Evolutionary conservation across 345 rosid genomes (phyloP).

Genomic region (Gossypium raimondii): DNA sequence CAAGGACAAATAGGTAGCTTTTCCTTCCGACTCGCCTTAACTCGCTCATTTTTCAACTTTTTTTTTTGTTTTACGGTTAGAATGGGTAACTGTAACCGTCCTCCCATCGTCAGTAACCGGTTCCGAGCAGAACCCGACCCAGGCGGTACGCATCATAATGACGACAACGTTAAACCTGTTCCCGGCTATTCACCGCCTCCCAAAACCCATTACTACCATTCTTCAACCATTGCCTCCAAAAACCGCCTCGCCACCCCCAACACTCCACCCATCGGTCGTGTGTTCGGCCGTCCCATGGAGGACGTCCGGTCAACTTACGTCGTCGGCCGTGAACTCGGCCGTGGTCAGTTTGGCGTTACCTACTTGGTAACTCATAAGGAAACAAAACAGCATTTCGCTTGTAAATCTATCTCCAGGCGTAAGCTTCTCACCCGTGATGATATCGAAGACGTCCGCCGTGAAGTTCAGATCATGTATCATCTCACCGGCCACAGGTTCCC

Average conservation of each 20-base stretch:
- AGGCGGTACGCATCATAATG: slow-evolving; percentile 15
- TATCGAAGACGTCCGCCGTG: slow-evolving; percentile 86
- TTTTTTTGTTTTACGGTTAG: slow-evolving; percentile 1
- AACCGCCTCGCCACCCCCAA: slow-evolving; percentile 29
- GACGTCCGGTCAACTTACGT: slow-evolving; percentile 49
- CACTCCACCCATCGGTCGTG: slow-evolving; percentile 53
- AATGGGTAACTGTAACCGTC: slow-evolving; percentile 61
- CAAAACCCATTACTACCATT: slow-evolving; percentile 26
- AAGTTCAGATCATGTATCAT: slow-evolving; percentile 98
- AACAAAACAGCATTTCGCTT: slow-evolving; percentile 63
- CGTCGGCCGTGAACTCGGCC: slow-evolving; percentile 90
- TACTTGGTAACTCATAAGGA: slow-evolving; percentile 77
- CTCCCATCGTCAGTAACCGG: slow-evolving; percentile 22
- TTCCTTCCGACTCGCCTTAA: background rate
- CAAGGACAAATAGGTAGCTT: background rate
- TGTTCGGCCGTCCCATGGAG: slow-evolving; percentile 80
- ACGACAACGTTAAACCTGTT: slow-evolving; percentile 22
- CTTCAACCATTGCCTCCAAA: slow-evolving; percentile 28
- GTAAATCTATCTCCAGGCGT: slow-evolving; percentile 85
- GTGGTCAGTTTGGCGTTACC: slow-evolving; percentile 92
- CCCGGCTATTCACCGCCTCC: slow-evolving; percentile 23
- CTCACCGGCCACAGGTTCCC: slow-evolving; percentile 81
- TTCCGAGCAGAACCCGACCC: slow-evolving; percentile 1
- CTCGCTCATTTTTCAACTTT: slow-evolving; percentile 3
- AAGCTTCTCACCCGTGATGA: slow-evolving; percentile 75